These are phyloP conservation scores for Candolleomyces aberdarensis DNA, from an alignment of 768 basidiomycete genomes.

Conservation along the genomic window DNA sequence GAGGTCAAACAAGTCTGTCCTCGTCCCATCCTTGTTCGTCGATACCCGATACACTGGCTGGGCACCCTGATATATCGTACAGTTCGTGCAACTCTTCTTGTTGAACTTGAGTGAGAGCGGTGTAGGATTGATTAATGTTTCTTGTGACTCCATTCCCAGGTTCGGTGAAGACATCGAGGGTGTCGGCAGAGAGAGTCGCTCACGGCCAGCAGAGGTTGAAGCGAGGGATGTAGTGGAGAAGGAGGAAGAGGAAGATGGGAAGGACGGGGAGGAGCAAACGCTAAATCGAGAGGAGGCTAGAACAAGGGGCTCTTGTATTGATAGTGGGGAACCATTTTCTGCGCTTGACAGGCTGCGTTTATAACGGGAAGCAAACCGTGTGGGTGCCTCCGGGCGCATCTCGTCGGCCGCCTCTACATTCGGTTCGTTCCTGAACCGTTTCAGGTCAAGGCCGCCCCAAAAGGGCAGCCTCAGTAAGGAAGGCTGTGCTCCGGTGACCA, in stretches of 20 bases:
- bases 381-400: background rate
- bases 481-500: background rate
- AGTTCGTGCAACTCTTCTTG: constrained; percentile 5
- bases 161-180: background rate
- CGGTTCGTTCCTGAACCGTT: background rate
- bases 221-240: background rate
- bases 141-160: constrained; percentile 1
- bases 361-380: background rate
- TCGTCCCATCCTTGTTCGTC: constrained; percentile 8
- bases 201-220: background rate
- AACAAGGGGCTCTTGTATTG: no score
- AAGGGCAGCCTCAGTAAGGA: background rate
- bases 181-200: background rate
- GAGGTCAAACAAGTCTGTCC: constrained; percentile 9
- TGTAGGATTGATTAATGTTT: constrained; percentile 3
- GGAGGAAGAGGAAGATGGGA: background rate
- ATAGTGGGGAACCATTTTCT: background rate
- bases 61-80: background rate
- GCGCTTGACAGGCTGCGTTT: background rate
- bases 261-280: no score
- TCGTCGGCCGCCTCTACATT: background rate
- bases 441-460: background rate
- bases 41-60: constrained; percentile 2
- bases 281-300: no score
- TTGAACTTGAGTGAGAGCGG: constrained; percentile 10